phyloP scores from a whole-genome alignment of 2,329 filamentous ascomycete species.

The Colletotrichum cordylinicola region DNA sequence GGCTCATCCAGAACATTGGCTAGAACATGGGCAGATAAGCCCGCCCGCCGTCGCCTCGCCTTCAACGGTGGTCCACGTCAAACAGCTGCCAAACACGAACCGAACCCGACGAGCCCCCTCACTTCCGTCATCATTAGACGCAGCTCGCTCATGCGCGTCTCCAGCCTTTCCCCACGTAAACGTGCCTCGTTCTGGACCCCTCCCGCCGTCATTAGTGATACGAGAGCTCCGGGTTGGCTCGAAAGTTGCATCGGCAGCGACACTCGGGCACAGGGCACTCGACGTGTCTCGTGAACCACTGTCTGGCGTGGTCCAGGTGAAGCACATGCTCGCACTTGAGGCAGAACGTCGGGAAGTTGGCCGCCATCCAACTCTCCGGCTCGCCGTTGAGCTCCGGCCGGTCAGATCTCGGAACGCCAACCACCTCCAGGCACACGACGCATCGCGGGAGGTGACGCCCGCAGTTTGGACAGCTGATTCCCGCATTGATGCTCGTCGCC shows the following conservation, averaged over 20 bases:
- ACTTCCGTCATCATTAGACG: background rate
- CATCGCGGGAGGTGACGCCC: conserved; percentile 71
- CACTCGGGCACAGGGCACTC: conserved; percentile 75
- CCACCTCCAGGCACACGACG: conserved; percentile 70
- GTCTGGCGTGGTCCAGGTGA: conserved; percentile 70
- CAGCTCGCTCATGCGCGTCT: background rate
- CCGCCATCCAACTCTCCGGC: conserved; percentile 50
- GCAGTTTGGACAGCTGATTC: conserved; percentile 71
- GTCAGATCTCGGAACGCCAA: conserved; percentile 68
- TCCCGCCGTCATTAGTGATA: conserved; percentile 42
- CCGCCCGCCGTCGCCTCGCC: background rate
- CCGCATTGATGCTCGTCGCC: conserved; percentile 61
- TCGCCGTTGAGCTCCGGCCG: conserved; percentile 58
- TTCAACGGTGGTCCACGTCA: background rate
- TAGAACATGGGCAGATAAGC: background rate
- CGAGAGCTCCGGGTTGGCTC: conserved; percentile 63
- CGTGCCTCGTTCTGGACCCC: background rate
- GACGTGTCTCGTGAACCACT: conserved; percentile 69
- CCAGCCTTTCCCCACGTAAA: background rate
- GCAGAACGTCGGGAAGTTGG: conserved; percentile 72
- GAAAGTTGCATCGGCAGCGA: conserved; percentile 67
- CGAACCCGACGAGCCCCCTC: background rate
- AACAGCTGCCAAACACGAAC: background rate
- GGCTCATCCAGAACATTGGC: background rate
- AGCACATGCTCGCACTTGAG: conserved; percentile 71